Percentiles rank a stretch among this genome's conserved stretches.
Evolutionary conservation across 495 filamentous ascomycete genomes (phyloP).

Genomic region (Aspergillus egyptiacus): DNA sequence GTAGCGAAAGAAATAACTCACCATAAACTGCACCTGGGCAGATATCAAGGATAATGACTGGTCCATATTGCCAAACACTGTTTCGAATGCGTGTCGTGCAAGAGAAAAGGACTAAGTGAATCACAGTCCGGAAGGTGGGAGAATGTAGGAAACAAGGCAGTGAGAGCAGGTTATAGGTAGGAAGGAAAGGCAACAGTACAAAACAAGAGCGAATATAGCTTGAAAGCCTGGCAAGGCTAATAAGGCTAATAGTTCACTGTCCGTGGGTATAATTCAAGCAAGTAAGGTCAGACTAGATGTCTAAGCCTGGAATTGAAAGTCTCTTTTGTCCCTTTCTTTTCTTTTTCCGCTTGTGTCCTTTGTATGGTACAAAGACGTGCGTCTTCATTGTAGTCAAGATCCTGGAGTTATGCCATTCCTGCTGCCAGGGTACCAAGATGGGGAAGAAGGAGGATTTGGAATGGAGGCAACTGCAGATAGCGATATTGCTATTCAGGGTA

Average conservation of each 20-base stretch:
- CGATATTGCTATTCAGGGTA: slow-evolving; percentile 6
- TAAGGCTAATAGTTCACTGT: neutral
- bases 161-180: neutral
- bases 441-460: slow-evolving; percentile 2
- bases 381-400: slow-evolving; percentile 15
- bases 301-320: neutral
- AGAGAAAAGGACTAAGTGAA: neutral
- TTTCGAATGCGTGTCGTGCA: neutral
- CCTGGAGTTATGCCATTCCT: slow-evolving; percentile 21
- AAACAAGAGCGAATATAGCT: neutral
- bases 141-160: neutral
- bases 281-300: slow-evolving; percentile 1
- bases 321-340: slow-evolving; percentile 14
- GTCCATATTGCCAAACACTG: slow-evolving; percentile 32
- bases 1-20: slow-evolving; percentile 26
- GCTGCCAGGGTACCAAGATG: slow-evolving; percentile 17
- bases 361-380: slow-evolving; percentile 11
- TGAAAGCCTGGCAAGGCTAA: neutral
- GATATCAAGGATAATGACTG: slow-evolving; percentile 46
- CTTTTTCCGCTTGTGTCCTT: slow-evolving; percentile 14
- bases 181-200: neutral
- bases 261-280: slow-evolving; percentile 1
- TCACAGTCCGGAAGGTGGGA: neutral
- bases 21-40: slow-evolving; percentile 52
- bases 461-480: neutral